Evolutionary conservation across 73 alveolate species (phyloP), one percentile per base, ranked within the genome.

Genomic region (Stentor coeruleus): DNA sequence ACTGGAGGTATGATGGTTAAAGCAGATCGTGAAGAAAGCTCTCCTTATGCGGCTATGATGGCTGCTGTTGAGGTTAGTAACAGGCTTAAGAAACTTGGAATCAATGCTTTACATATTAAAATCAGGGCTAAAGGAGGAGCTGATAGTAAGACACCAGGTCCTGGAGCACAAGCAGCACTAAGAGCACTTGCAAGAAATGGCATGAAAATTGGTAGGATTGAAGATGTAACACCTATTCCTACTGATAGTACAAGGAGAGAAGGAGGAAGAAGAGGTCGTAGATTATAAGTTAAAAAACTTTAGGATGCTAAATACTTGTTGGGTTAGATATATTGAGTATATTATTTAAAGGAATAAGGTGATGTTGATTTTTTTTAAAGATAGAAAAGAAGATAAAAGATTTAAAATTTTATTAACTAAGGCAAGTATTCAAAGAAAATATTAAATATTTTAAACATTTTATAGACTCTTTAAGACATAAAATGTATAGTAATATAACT

Each of bases 181-280:
- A 95, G 99, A 85, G 99, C 99, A 49, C 93, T 97, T 74, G 99
- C 99, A 74, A 96, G 99, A 84, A 84, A 90, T 75, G 99, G 99
- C 81, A 84, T 97, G 85, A 96, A 91, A 90, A 97, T 97, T 82
- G 99, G 99, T 75, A 97, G 99, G 87, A 96, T 97, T 82, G 99
- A 97, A 93, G 99, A 97, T 91, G 99, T 96, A 82, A 97, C 99
- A n/a, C 99, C 99, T 77, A 94, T 96, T 81, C 99, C 99, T 84
- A 96, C 99, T 83, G 99, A 97, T 89, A 85, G 97, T 84, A 96
- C 99, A 81, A 96, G 99, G 88, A 93, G 98, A 90, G 96, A 89
- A 84, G 99, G 99, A 41, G 99, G 99, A 77, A 93, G 99, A 88
- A 97, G 99, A 91, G 99, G 99, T 42, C 96, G 99, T 87, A 96